Evolutionary conservation across 2,329 filamentous ascomycete genomes (phyloP).

Genomic region (Apiospora malaysiana): DNA sequence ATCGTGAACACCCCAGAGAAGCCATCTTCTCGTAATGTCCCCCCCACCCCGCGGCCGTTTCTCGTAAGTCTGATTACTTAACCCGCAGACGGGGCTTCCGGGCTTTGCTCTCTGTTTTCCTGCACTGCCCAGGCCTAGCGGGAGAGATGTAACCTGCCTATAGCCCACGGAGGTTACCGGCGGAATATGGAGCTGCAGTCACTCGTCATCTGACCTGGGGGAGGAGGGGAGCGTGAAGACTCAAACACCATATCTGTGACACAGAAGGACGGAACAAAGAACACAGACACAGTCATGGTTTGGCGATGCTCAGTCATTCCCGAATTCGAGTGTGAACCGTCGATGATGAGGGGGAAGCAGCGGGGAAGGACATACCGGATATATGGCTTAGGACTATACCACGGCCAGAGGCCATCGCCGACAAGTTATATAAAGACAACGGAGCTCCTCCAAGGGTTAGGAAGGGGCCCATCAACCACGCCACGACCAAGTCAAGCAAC

Average conservation of each 20-base stretch:
- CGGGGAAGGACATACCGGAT: no score
- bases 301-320: background rate
- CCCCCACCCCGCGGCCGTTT: background rate
- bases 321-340: background rate
- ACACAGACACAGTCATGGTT: constrained; percentile 3
- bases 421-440: background rate
- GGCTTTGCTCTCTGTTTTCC: background rate
- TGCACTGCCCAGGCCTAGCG: background rate
- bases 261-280: background rate
- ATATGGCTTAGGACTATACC: no score
- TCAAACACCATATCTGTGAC: background rate
- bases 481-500: background rate
- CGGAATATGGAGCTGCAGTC: background rate
- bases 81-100: background rate
- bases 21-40: background rate
- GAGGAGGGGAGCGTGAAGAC: background rate
- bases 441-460: background rate
- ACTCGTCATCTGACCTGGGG: background rate
- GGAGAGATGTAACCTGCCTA: background rate
- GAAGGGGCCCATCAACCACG: background rate
- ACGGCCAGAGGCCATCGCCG: background rate
- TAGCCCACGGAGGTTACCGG: background rate
- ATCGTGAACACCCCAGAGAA: background rate
- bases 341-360: background rate
- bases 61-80: background rate